Evolutionary conservation across 805 yeast species (phyloP), one percentile per base, ranked within the genome.

Genomic region (Zygoascus flipseniorum): DNA sequence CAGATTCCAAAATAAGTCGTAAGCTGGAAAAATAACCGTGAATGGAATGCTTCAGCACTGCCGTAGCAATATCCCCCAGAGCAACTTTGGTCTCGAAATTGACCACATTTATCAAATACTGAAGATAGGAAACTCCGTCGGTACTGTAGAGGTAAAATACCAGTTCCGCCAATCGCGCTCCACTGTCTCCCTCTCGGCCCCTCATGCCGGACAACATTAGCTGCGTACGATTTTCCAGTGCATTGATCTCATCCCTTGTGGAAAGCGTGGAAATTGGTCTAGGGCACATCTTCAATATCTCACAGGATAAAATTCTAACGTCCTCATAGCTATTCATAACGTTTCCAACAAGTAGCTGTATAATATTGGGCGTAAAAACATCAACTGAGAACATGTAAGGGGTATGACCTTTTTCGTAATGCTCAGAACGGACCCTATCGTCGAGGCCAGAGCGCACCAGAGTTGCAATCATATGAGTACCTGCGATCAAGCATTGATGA

Each of bases 301-400:
- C 56, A 1, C 76, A 75, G 1, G 88, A 71, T 9, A 63, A 53
- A 4, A 74, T 72, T 55, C 98, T 76, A 18, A 90, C 76, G 63
- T 89, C 97, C 53, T 86, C 89, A 67, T 81, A 89, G 56, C 85
- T 83, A 64, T 85, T 84, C 31, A 81, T 71, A 8, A 86, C 70
- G 52, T 80, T 80, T 58, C 84, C 86, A 18, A 85, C 65, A 50
- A 89, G 68, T 8, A 80, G 61, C 49, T 82, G 69, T 0, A 77
- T 62, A 31, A 79, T 58, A 1, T 68, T 64, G 18, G 69, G 64
- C 18, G 67, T 62, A 57, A 74, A 78, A 0, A 85, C 58, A 0
- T 69, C 61, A 1, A 83, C 58, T 20, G 71, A 57, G 61, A 77
- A 81, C 8, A 83, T 81, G 61, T 73, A 78, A 31, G 67, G 71